Evolutionary conservation across 163 green algal genomes (phyloP).

Genomic region (Chlamydomonas reinhardtii): DNA sequence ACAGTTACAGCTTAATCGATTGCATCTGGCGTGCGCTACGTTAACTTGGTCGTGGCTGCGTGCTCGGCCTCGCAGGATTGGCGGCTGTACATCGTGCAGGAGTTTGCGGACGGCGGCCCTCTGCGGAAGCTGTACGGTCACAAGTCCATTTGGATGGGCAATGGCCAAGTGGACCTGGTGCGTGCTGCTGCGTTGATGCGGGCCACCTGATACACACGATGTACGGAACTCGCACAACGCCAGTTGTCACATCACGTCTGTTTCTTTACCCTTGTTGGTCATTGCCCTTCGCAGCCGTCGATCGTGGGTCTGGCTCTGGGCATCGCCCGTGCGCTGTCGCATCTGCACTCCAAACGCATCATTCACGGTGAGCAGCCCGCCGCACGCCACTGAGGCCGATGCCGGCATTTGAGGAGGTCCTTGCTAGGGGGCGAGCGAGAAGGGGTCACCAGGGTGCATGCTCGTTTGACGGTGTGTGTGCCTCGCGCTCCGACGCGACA

Average conservation of each 20-base stretch:
- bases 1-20: too few relatives aligned
- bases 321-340: constrained; percentile 63
- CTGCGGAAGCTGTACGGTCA: background rate
- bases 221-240: too few relatives aligned
- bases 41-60: background rate
- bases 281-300: background rate
- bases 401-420: too few relatives aligned
- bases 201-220: too few relatives aligned
- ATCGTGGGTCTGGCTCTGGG: constrained; percentile 49
- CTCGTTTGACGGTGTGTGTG: too few relatives aligned
- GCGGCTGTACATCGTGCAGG: background rate
- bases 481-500: too few relatives aligned
- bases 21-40: too few relatives aligned
- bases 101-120: background rate
- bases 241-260: too few relatives aligned
- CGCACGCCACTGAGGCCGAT: too few relatives aligned
- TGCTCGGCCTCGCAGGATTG: background rate
- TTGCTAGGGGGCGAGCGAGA: too few relatives aligned
- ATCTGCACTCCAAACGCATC: constrained; percentile 72
- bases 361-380: constrained; percentile 62
- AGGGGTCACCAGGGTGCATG: too few relatives aligned
- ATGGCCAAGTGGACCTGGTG: background rate
- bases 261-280: background rate
- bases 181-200: too few relatives aligned
- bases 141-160: background rate